These are phyloP conservation scores for Cicer pinnatifidum DNA, from an alignment of 306 rosid species.

Conservation along the genomic window DNA sequence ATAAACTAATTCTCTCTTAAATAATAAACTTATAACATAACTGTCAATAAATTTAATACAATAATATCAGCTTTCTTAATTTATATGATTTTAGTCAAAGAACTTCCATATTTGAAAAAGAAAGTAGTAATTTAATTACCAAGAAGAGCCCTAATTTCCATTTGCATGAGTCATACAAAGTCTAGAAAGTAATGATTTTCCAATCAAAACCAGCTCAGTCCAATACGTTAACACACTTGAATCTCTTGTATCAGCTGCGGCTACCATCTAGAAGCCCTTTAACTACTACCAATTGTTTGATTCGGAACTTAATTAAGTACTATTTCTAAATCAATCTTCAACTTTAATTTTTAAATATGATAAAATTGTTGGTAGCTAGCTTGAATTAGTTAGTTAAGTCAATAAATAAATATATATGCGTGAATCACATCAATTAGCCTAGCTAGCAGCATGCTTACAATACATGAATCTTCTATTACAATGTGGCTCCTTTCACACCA, in stretches of 20 bases:
- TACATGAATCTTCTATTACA: background rate
- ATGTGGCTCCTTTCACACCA: conserved; percentile 31
- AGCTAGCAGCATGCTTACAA: conserved; percentile 1
- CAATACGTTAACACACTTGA: background rate
- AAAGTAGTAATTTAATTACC: too few relatives aligned
- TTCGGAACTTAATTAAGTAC: background rate
- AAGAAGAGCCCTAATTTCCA: too few relatives aligned
- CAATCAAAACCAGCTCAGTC: conserved; percentile 34
- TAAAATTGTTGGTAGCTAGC: background rate
- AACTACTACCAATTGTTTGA: background rate
- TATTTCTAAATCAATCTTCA: background rate
- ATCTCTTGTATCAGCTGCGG: background rate
- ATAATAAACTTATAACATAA: too few relatives aligned
- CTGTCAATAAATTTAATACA: too few relatives aligned
- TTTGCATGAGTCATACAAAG: too few relatives aligned
- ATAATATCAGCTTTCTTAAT: too few relatives aligned
- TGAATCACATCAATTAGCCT: background rate
- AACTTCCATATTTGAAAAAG: too few relatives aligned
- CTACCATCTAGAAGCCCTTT: conserved; percentile 49
- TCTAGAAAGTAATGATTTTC: conserved; percentile 42
- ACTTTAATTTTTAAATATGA: background rate
- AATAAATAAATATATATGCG: background rate
- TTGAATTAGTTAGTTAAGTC: conserved; percentile 3
- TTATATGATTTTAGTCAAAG: too few relatives aligned
- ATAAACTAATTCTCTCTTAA: too few relatives aligned